These are phyloP conservation scores for Claviceps maximensis DNA, from an alignment of 2,329 filamentous ascomycete genomes.

Conservation along the genomic window DNA sequence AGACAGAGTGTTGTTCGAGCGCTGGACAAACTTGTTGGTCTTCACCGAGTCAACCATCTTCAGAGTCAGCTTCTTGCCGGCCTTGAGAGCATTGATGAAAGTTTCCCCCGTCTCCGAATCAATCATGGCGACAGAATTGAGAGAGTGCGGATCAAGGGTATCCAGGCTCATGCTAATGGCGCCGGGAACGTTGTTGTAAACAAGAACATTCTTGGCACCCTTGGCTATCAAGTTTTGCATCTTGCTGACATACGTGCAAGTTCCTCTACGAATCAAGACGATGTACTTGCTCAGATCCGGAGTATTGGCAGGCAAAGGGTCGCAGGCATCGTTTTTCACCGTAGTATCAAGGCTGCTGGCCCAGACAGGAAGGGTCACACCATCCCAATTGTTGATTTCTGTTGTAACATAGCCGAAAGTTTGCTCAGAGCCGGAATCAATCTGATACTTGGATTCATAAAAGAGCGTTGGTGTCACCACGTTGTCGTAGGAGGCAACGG, in stretches of 20 bases:
- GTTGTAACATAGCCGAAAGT: conserved; percentile 32
- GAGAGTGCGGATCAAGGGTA: conserved; percentile 4
- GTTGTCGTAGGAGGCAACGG: conserved; percentile 39
- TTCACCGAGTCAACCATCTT: conserved; percentile 28
- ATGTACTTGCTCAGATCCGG: conserved; percentile 44
- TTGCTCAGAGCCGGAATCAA: conserved; percentile 20
- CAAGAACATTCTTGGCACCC: conserved; percentile 47
- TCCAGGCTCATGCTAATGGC: conserved; percentile 22
- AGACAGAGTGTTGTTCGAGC: conserved; percentile 19
- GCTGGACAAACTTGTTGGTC: conserved; percentile 17
- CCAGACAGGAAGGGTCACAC: conserved; percentile 36
- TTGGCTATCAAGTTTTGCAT: conserved; percentile 35
- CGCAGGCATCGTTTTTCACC: conserved; percentile 36
- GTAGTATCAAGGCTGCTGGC: conserved; percentile 35
- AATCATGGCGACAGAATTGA: conserved; percentile 29
- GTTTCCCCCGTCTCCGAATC: conserved; percentile 25
- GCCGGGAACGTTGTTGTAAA: conserved; percentile 42
- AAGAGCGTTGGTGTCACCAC: conserved; percentile 27
- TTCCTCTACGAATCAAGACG: conserved; percentile 46
- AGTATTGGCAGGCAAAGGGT: conserved; percentile 35
- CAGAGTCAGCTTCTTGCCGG: conserved; percentile 29
- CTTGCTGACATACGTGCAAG: conserved; percentile 43
- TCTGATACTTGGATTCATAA: conserved; percentile 26
- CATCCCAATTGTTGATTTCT: conserved; percentile 27
- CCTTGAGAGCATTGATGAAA: conserved; percentile 31